A percentile compares a stretch with the other conserved stretches of the same genome.
Evolutionary conservation across 2,329 filamentous ascomycete species (phyloP).

Genomic region (Penicillium sp.): DNA sequence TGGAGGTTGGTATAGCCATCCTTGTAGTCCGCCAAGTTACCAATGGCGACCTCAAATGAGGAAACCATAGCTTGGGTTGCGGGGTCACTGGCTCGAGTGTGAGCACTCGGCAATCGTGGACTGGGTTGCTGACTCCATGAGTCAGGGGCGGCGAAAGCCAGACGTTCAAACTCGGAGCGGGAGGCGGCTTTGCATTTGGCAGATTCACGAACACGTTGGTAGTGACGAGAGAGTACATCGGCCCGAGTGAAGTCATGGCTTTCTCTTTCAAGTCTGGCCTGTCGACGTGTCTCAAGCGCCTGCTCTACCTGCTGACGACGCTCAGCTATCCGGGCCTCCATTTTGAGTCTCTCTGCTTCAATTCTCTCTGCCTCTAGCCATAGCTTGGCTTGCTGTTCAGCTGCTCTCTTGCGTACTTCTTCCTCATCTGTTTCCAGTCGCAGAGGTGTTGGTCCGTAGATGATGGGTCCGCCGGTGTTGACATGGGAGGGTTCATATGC

Average conservation of each 20-base stretch:
- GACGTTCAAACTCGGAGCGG: background rate
- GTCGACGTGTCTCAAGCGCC: background rate
- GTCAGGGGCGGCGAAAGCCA: background rate
- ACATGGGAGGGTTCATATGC: background rate
- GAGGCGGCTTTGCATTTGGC: background rate
- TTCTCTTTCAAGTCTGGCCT: background rate
- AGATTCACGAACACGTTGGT: background rate
- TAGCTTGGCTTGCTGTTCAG: background rate
- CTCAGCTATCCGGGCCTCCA: background rate
- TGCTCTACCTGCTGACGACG: background rate
- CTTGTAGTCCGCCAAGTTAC: background rate
- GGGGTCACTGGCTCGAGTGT: background rate
- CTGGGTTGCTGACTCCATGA: background rate
- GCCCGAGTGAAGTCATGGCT: background rate
- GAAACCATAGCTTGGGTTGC: background rate
- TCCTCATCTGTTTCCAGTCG: background rate
- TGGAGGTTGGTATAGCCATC: constrained; percentile 5
- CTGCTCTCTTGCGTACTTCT: background rate
- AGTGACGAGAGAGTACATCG: background rate
- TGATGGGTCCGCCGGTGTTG: background rate
- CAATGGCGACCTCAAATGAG: background rate
- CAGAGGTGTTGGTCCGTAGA: background rate
- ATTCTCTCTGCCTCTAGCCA: background rate
- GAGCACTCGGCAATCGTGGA: background rate
- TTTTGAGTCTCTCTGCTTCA: background rate